Evolutionary conservation across 768 basidiomycete species (phyloP), one percentile per base, ranked within the genome.

Genomic region (Hortiboletus flavorubellus): DNA sequence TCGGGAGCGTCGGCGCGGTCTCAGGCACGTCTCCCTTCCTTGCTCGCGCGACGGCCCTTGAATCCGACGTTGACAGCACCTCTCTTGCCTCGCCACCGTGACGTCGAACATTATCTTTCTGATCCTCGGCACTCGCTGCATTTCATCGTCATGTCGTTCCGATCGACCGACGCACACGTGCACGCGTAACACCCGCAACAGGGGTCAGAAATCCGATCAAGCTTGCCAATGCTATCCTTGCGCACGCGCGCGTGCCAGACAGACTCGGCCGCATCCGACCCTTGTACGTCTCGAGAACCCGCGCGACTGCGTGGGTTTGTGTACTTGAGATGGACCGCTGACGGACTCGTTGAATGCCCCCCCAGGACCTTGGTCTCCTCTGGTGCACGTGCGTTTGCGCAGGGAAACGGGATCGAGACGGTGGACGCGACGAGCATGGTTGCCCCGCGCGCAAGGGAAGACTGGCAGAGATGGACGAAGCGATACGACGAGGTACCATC

Each of bases 1-100:
- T 88, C 65, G 91, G 89, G 29, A 83, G 85, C 59, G 80, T 86
- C 16, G 91, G 87, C 42, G 91, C 90, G 4, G 76, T 88, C 30
- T 76, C 85, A 67, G 87, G 89, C 85, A 62, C 39, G 61, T 61
- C 41, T 34, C 34, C 3, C 7, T 39, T 18, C 9, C n/a, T 30
- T 30, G 7, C 16, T 33, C 4, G 11, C 43, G 0, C 21, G 45
- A 47, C n/a, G 51, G 59, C 49, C 37, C 31, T 30, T 23, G 41
- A 44, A 49, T 49, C 23, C 18, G 49, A 56, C 53, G 10, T 29
- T 33, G 46, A 18, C 34, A 44, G 15, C 31, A 14, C 21, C 29
- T 4, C 11, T 6, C 11, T 6, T 31, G 4, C 16, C 30, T 16
- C 0, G 11, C 37, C 45, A 53, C 26, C 26, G 5, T 26, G 26